Evolutionary conservation across 139 green algal species (phyloP).

Genomic region (Ettlia oleoabundans): DNA sequence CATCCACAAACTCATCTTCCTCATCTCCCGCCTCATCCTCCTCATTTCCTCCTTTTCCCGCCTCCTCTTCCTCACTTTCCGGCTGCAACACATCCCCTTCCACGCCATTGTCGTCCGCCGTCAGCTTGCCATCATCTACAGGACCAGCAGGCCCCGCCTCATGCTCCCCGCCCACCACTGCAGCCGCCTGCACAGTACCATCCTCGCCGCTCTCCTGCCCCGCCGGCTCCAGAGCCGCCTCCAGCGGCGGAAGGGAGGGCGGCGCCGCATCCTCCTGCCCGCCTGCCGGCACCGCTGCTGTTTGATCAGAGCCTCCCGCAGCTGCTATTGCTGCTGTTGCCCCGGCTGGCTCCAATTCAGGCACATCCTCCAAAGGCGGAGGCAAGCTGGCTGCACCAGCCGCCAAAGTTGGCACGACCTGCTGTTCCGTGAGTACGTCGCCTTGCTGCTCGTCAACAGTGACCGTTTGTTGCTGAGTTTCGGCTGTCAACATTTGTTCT

Average conservation of each 20-base stretch:
- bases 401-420: neutral
- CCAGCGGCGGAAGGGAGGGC: neutral
- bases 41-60: neutral
- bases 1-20: constrained; percentile 27
- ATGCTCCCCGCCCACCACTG: neutral
- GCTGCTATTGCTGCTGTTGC: neutral
- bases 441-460: neutral
- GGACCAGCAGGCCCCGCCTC: too few relatives aligned
- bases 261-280: neutral
- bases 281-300: neutral
- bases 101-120: too few relatives aligned
- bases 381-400: neutral
- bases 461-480: neutral
- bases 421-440: neutral
- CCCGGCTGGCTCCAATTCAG: neutral
- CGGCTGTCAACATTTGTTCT: neutral
- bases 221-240: neutral
- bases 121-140: too few relatives aligned
- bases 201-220: neutral
- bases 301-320: neutral
- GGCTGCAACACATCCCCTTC: too few relatives aligned
- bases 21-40: neutral
- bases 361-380: neutral
- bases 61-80: neutral
- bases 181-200: neutral